A percentile compares a stretch with the other conserved stretches of the same genome.
phyloP scores from a whole-genome alignment of 148 eudicot species.

The Diospyros lotus region DNA sequence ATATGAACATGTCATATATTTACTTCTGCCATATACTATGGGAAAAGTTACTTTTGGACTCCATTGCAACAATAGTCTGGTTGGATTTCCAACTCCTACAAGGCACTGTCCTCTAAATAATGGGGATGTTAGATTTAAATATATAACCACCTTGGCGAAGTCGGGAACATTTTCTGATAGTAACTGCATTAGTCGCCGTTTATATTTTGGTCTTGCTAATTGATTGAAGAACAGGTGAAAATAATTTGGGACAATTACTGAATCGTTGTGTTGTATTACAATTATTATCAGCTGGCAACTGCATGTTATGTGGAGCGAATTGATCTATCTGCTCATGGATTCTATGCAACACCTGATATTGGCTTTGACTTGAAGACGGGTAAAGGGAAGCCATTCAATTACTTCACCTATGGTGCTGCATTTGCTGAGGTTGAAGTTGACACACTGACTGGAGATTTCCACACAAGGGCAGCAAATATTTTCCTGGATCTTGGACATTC shows the following conservation, averaged over 20 bases:
- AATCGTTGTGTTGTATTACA: slow-evolving; percentile 11
- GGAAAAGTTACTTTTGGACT: neutral
- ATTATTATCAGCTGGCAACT: slow-evolving; percentile 52
- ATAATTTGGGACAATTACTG: neutral
- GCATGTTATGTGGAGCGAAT: slow-evolving; percentile 82
- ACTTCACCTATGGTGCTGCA: slow-evolving; percentile 94
- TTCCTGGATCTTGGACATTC: slow-evolving; percentile 86
- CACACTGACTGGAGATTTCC: slow-evolving; percentile 92
- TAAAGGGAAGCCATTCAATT: slow-evolving; percentile 72
- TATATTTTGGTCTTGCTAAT: neutral
- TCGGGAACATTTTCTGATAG: neutral
- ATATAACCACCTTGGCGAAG: neutral
- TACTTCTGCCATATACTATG: neutral
- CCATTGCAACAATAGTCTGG: neutral
- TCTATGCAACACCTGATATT: slow-evolving; percentile 77
- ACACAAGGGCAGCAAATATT: slow-evolving; percentile 78
- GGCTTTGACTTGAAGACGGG: slow-evolving; percentile 89
- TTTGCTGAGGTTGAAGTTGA: slow-evolving; percentile 95
- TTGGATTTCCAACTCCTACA: neutral
- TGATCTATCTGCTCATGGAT: slow-evolving; percentile 97
- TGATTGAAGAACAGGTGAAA: neutral
- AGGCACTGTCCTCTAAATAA: neutral
- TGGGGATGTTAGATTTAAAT: neutral
- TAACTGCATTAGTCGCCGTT: neutral
- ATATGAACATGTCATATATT: too few relatives aligned